Evolutionary conservation across 805 yeast genomes (phyloP), one percentile per base, ranked within the genome.

Genomic region (Lachancea lanzarotensis): DNA sequence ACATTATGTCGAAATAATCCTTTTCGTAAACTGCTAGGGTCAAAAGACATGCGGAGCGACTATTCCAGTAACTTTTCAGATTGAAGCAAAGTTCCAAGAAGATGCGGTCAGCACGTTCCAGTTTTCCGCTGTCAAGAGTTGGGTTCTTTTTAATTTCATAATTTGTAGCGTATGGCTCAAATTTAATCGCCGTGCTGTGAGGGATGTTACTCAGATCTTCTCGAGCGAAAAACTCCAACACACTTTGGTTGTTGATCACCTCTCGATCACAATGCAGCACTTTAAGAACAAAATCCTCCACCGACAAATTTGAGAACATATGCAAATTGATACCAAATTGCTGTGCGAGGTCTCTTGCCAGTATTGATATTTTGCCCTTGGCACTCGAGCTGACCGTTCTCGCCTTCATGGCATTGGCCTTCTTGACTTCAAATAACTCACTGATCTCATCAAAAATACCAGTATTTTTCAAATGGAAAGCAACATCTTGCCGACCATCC

Each of bases 241-340:
- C 78, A 37, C 81, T 79, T 3, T 68, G 57, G 48, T 79, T 82
- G 3, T 66, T 66, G 9, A 78, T 55, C 5, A 84, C 67, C 9
- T 72, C 73, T 25, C 66, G 63, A 47, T 82, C 87, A 67, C 95
- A 84, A 29, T 67, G 57, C 46, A 84, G 68, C 2, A 84, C 77
- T 55, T 74, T 75, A 3, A 51, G 43, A 2, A 82, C 70, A 46
- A 84, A 68, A 35, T 78, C 80, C 20, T 71, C 76, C 35, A 76
- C 88, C 2, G 74, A 56, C 29, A 74, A 56, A 26, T 64, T 63
- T 16, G 79, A 74, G 59, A 76, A 84, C 56, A 76, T 70, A 55
- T 84, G 90, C 45, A 84, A 68, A 56, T 84, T 84, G 54, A 84
- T 84, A 34, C 88, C 88, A 64, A 84, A 83, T 56, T 84, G 90